Evolutionary conservation across 148 eudicot genomes (phyloP).

Genomic region (Cornus controversa): DNA sequence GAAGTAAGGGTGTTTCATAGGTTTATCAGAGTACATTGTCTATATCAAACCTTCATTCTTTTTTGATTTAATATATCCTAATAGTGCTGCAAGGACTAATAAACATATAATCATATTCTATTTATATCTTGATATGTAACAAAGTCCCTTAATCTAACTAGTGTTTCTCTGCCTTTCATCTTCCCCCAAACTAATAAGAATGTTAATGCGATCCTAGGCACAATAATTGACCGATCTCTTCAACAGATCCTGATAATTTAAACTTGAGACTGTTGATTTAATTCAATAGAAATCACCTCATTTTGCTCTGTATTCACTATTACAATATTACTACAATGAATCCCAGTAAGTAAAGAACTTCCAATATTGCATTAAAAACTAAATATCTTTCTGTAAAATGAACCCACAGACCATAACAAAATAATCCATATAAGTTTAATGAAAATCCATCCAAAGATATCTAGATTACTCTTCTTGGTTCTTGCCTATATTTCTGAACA

Average conservation of each 20-base stretch:
- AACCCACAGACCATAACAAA: not conserved
- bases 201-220: not conserved
- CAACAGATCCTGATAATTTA: too few species aligned
- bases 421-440: not conserved
- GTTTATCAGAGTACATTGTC: not conserved
- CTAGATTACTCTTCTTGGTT: too few species aligned
- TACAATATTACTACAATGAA: too few species aligned
- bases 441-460: not conserved
- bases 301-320: too few species aligned
- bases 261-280: too few species aligned
- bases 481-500: too few species aligned
- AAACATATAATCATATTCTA: too few species aligned
- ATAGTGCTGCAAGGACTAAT: not conserved
- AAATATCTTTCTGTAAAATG: not conserved
- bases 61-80: not conserved
- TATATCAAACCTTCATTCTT: not conserved
- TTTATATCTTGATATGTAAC: too few species aligned
- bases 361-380: not conserved
- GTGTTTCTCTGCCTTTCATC: not conserved
- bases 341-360: too few species aligned
- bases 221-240: not conserved
- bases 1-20: too few species aligned
- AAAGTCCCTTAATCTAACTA: not conserved
- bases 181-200: not conserved
- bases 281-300: too few species aligned